phyloP scores from a whole-genome alignment of 805 yeast genomes.

The Cyberlindnera petersonii region DNA sequence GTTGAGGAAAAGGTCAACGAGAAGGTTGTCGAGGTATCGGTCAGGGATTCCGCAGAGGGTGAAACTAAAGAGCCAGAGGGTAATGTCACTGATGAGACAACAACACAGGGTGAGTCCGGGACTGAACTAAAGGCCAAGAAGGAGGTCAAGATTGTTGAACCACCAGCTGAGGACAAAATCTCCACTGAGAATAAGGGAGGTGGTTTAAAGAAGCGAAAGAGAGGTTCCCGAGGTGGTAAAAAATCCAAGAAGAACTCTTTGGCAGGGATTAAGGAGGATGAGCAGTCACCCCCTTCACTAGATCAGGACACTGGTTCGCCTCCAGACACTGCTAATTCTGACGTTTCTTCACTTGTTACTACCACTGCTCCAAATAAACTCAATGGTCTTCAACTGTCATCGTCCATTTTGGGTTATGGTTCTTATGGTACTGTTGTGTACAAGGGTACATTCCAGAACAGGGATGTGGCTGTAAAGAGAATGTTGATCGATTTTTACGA shows the following conservation, averaged over 20 bases:
- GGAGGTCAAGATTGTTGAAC: slow-evolving; percentile 28
- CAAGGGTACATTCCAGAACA: slow-evolving; percentile 81
- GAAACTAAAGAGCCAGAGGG: too few relatives aligned
- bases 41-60: too few relatives aligned
- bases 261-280: slow-evolving; percentile 6
- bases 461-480: slow-evolving; percentile 95
- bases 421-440: slow-evolving; percentile 96
- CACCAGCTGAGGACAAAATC: slow-evolving; percentile 22
- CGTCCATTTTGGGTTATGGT: slow-evolving; percentile 85
- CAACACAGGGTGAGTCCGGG: not conserved
- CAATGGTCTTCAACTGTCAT: slow-evolving; percentile 59
- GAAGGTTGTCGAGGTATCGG: too few relatives aligned
- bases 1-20: not conserved
- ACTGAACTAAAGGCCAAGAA: slow-evolving; percentile 13
- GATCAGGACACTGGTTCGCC: slow-evolving; percentile 1
- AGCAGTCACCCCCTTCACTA: too few relatives aligned
- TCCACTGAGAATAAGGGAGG: slow-evolving; percentile 23
- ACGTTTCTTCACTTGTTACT: too few relatives aligned
- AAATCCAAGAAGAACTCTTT: slow-evolving; percentile 37
- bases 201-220: slow-evolving; percentile 58
- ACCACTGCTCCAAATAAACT: slow-evolving; percentile 7
- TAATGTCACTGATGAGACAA: too few relatives aligned
- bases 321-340: not conserved
- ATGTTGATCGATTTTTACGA: slow-evolving; percentile 92
- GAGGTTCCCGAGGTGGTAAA: slow-evolving; percentile 85